These are phyloP conservation scores for Adiantum capillusveneris DNA, from an alignment of 75 land plant genomes.

Conservation along the genomic window DNA sequence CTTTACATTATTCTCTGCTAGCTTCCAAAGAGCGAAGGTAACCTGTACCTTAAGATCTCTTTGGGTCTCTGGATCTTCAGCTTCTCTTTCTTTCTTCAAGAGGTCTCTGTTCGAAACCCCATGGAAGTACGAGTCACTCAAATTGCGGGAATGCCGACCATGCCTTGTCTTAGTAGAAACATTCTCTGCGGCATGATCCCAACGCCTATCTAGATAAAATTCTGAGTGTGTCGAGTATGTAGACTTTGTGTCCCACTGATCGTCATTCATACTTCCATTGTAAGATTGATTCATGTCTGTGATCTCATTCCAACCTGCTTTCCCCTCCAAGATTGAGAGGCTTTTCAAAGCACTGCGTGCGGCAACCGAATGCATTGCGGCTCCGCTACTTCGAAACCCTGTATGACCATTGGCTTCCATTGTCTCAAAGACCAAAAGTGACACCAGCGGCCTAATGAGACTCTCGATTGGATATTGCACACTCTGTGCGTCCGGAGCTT, in stretches of 20 bases:
- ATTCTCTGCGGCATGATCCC: not conserved
- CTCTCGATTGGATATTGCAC: slow-evolving; percentile 40
- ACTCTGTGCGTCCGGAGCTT: slow-evolving; percentile 27
- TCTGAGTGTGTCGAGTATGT: no score
- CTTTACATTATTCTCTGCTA: slow-evolving; percentile 42
- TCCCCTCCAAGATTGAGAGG: not conserved
- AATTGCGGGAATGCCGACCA: slow-evolving; percentile 10
- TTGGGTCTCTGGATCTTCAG: slow-evolving; percentile 46
- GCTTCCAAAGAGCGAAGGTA: slow-evolving; percentile 58
- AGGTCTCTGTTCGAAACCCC: slow-evolving; percentile 9
- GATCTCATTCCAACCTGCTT: not conserved
- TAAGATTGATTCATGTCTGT: not conserved
- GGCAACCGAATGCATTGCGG: not conserved
- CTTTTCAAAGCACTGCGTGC: not conserved
- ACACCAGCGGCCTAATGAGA: slow-evolving; percentile 43
- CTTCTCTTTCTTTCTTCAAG: slow-evolving; percentile 33
- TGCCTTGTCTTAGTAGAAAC: not conserved
- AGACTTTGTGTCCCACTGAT: not conserved
- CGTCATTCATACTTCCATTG: not conserved
- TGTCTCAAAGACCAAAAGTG: slow-evolving; percentile 38
- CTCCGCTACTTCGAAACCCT: not conserved
- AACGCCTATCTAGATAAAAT: not conserved
- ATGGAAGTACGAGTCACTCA: slow-evolving; percentile 4
- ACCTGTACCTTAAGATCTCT: slow-evolving; percentile 34
- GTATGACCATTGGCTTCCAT: slow-evolving; percentile 15